Percentiles rank a stretch among this genome's conserved stretches.
phyloP scores from a whole-genome alignment of 495 filamentous ascomycete species.

The Talaromyces adpressus region DNA sequence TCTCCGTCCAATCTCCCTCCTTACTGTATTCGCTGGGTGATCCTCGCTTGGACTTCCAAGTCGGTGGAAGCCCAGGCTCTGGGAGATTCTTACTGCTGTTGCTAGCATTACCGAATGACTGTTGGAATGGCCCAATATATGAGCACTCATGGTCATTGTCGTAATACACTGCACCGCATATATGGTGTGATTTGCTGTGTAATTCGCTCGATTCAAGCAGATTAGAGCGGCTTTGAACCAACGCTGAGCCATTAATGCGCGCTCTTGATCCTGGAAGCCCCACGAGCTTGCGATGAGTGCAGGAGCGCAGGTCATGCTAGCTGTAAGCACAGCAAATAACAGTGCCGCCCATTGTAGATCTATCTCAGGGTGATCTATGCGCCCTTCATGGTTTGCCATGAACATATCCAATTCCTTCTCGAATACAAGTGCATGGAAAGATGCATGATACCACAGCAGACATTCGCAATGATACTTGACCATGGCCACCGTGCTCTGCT shows the following conservation, averaged over 20 bases:
- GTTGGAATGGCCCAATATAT: conserved; percentile 38
- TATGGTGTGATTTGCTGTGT: conserved; percentile 26
- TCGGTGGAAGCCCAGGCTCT: conserved; percentile 28
- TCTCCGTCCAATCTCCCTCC: conserved; percentile 33
- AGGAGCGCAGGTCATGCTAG: conserved; percentile 27
- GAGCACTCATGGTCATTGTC: conserved; percentile 36
- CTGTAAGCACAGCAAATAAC: conserved; percentile 32
- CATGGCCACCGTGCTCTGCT: conserved; percentile 22
- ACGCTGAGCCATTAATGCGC: conserved; percentile 21
- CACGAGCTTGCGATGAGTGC: conserved; percentile 18
- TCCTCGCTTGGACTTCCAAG: conserved; percentile 16
- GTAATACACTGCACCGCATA: conserved; percentile 38
- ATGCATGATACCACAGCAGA: conserved; percentile 32
- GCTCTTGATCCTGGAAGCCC: conserved; percentile 28
- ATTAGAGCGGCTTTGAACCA: conserved; percentile 29
- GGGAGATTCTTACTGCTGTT: conserved; percentile 30
- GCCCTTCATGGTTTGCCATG: conserved; percentile 18
- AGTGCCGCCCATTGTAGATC: conserved; percentile 34
- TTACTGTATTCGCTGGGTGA: conserved; percentile 11
- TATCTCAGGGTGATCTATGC: conserved; percentile 14
- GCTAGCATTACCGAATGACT: conserved; percentile 33
- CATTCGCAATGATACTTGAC: conserved; percentile 28
- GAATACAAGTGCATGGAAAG: conserved; percentile 28
- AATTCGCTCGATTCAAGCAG: conserved; percentile 30
- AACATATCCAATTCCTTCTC: conserved; percentile 21